phyloP scores from a whole-genome alignment of 352 stramenopile species.

The Pythium grandisporangium region DNA sequence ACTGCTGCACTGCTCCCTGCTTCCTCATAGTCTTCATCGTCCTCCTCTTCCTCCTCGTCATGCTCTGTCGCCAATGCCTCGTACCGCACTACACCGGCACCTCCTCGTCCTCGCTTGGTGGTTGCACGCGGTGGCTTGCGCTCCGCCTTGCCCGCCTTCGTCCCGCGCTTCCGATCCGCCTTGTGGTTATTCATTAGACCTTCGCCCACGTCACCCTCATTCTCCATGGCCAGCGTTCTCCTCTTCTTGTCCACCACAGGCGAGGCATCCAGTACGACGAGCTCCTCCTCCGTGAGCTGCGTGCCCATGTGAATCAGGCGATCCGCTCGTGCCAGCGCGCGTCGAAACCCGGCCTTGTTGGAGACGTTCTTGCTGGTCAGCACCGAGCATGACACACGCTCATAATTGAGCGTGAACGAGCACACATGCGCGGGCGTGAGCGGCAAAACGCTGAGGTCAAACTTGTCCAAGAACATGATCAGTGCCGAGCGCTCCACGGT shows the following conservation, averaged over 20 bases:
- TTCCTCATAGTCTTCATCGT: neutral
- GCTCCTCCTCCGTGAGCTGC: conserved; percentile 10
- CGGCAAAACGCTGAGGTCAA: conserved; percentile 15
- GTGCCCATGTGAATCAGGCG: conserved; percentile 12
- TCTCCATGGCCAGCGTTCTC: neutral
- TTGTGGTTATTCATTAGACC: neutral
- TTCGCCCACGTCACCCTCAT: conserved; percentile 4
- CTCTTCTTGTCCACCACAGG: neutral
- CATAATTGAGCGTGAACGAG: conserved; percentile 47
- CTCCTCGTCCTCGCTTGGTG: conserved; percentile 2
- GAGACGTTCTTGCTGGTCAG: conserved; percentile 12
- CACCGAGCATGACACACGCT: conserved; percentile 17
- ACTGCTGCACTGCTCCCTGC: too few relatives aligned
- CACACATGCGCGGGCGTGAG: conserved; percentile 18
- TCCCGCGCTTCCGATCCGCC: neutral
- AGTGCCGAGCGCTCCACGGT: conserved; percentile 14
- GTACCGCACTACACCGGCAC: too few relatives aligned
- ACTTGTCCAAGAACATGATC: conserved; percentile 18
- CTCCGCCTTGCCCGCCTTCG: neutral
- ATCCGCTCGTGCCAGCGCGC: conserved; percentile 8
- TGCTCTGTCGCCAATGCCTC: too few relatives aligned
- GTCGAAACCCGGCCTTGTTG: conserved; percentile 2
- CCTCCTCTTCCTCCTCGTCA: neutral
- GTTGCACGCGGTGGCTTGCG: neutral
- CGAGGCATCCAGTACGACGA: conserved; percentile 1